Base-by-base conservation (phyloP, 495 filamentous ascomycete species). In the Glonium stellatum region DNA sequence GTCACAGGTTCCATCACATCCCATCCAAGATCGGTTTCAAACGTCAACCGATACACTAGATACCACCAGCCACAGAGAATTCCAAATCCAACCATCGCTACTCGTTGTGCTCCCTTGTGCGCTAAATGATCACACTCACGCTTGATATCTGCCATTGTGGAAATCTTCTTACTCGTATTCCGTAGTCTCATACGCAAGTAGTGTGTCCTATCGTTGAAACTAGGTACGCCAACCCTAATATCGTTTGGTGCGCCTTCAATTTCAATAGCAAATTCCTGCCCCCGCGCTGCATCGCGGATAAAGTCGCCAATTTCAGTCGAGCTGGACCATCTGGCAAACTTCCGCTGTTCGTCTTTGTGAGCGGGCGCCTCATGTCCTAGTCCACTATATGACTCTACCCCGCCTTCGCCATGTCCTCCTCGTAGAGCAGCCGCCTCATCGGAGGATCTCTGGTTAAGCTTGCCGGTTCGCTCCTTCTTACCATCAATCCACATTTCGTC, bases 261-360 rank as follows among this genome's bases (percentile, higher is more conserved):
- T 57, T 87, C 84, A 22, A 96, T 80, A 22, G 87, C 84, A 69
- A 97, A 97, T 66, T 95, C 89, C 49, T 86, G 78, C 0, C 85
- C 87, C 0, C 89, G 79, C 4, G 91, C 87, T 0, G 92, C 92
- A 66, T 96, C 92, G 4, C 90, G 88, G 61, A 97, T 90, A 72
- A 97, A 97, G 73, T 97, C 92, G 10, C 92, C 92, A 27, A 97
- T 85, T 65, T 97, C 92, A 10, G 92, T 96, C 15, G 84, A 85
- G 41, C 83, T 81, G 19, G 87, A 90, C 92, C 92, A 97, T n/a
- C 90, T 87, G 0, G 96, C 89, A 75, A 91, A 92, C 22, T 80
- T 77, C 46, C 66, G 71, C 36, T 67, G 64, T 36, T 39, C 48
- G 0, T 67, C 37, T 58, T 67, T 46, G 65, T 71, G n/a, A 69